phyloP scores from a whole-genome alignment of 2,329 filamentous ascomycete genomes.

The Colletotrichum siamense region DNA sequence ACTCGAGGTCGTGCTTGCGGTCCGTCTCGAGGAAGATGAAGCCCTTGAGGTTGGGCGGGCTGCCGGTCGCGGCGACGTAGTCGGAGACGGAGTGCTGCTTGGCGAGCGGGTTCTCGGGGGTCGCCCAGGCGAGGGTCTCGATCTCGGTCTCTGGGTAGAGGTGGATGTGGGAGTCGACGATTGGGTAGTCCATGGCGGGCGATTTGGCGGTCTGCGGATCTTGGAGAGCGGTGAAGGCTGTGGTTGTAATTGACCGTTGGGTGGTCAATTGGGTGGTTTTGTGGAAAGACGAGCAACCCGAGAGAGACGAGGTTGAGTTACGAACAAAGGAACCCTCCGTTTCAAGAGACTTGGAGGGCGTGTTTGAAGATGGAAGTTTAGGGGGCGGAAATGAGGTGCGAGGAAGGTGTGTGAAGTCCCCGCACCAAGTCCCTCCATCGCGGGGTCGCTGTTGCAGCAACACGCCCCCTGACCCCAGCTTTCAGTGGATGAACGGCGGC shows the following conservation, averaged over 20 bases:
- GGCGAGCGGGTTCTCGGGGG: slow-evolving; percentile 61
- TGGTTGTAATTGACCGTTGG: not conserved
- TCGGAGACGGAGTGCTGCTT: slow-evolving; percentile 69
- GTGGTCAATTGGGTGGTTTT: not conserved
- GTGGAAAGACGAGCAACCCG: too few species aligned
- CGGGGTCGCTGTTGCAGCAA: slow-evolving; percentile 6
- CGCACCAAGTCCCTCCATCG: slow-evolving; percentile 12
- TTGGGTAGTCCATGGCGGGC: slow-evolving; percentile 49
- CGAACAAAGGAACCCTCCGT: not conserved
- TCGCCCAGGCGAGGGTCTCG: slow-evolving; percentile 73
- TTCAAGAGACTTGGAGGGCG: not conserved
- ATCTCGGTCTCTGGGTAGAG: slow-evolving; percentile 77
- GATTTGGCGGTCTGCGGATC: not conserved
- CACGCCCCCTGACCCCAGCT: not conserved
- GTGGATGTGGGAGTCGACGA: slow-evolving; percentile 93
- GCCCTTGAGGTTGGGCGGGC: slow-evolving; percentile 58
- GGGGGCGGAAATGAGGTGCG: not conserved
- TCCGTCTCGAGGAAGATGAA: slow-evolving; percentile 88
- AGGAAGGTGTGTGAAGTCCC: slow-evolving; percentile 9
- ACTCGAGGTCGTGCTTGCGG: slow-evolving; percentile 65
- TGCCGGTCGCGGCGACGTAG: slow-evolving; percentile 57
- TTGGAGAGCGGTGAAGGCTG: not conserved
- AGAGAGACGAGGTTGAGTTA: not conserved
- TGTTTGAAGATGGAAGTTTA: not conserved
- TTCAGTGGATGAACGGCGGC: not conserved